Evolutionary conservation across 2,329 filamentous ascomycete species (phyloP).

Genomic region (Verticillium tricorpus): DNA sequence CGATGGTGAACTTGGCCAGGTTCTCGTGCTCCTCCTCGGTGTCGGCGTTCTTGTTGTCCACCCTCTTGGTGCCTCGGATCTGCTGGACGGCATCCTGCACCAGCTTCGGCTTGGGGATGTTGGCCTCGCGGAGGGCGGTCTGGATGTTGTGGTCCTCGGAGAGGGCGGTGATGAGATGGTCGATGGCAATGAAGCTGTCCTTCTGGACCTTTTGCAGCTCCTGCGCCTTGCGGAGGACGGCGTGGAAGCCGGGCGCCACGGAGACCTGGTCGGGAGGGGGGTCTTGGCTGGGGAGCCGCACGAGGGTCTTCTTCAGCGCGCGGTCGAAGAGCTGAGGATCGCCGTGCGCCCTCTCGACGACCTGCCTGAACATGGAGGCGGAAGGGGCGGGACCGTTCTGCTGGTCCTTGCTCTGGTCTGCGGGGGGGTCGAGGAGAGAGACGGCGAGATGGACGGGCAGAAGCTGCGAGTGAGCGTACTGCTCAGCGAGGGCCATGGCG

Average conservation of each 20-base stretch:
- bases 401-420: slow-evolving; percentile 76
- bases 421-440: slow-evolving; percentile 69
- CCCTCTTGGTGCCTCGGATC: slow-evolving; percentile 86
- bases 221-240: slow-evolving; percentile 76
- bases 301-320: slow-evolving; percentile 84
- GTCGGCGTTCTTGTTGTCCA: slow-evolving; percentile 95
- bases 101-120: slow-evolving; percentile 86
- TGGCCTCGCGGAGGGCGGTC: slow-evolving; percentile 72
- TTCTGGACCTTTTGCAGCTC: slow-evolving; percentile 97
- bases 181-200: slow-evolving; percentile 88
- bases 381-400: slow-evolving; percentile 64
- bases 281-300: slow-evolving; percentile 89
- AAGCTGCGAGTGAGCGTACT: slow-evolving; percentile 88
- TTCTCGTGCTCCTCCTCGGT: slow-evolving; percentile 91
- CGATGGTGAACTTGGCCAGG: slow-evolving; percentile 95
- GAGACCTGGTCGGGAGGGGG: slow-evolving; percentile 87
- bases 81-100: slow-evolving; percentile 86
- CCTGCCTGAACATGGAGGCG: slow-evolving; percentile 86
- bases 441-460: slow-evolving; percentile 86
- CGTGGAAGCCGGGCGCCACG: slow-evolving; percentile 76
- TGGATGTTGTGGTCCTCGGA: slow-evolving; percentile 76
- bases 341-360: slow-evolving; percentile 88
- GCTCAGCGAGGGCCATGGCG: slow-evolving; percentile 79
- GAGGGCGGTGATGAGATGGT: slow-evolving; percentile 85
- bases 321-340: slow-evolving; percentile 87